Conservation (phyloP, 306 rosid genomes). For the Chamaecrista fasciculata region DNA sequence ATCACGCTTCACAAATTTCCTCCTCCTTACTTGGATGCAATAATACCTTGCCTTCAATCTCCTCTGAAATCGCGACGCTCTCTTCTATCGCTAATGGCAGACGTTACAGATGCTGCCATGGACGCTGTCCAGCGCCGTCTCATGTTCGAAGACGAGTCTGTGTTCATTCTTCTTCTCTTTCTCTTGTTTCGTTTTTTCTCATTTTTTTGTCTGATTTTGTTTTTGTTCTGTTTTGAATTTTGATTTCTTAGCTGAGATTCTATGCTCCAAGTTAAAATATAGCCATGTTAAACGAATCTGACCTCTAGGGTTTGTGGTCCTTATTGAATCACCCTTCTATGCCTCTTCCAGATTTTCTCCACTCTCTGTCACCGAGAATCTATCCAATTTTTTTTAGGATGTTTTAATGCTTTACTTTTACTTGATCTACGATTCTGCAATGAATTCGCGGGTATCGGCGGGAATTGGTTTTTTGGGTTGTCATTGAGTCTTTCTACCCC, state of each 20-base stretch:
- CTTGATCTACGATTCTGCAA: constrained; percentile 5
- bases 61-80: too few species aligned
- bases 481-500: background rate
- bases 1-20: too few species aligned
- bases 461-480: background rate
- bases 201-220: background rate
- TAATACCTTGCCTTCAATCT: too few species aligned
- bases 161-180: background rate
- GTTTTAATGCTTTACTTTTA: background rate
- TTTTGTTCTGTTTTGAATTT: background rate
- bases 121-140: constrained; percentile 98
- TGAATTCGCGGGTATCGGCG: background rate
- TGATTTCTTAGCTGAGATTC: too few species aligned
- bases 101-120: constrained; percentile 71
- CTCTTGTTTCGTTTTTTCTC: background rate
- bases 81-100: constrained; percentile 54
- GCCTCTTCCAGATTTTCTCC: background rate
- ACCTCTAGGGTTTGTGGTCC: too few species aligned
- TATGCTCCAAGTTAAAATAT: too few species aligned
- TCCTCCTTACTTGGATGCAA: too few species aligned
- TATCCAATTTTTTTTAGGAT: background rate
- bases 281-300: too few species aligned
- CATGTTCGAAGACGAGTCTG: constrained; percentile 96
- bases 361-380: background rate
- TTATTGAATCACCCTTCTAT: background rate